Evolutionary conservation across 352 stramenopile genomes (phyloP).

Genomic region (Globisporangium polare): DNA sequence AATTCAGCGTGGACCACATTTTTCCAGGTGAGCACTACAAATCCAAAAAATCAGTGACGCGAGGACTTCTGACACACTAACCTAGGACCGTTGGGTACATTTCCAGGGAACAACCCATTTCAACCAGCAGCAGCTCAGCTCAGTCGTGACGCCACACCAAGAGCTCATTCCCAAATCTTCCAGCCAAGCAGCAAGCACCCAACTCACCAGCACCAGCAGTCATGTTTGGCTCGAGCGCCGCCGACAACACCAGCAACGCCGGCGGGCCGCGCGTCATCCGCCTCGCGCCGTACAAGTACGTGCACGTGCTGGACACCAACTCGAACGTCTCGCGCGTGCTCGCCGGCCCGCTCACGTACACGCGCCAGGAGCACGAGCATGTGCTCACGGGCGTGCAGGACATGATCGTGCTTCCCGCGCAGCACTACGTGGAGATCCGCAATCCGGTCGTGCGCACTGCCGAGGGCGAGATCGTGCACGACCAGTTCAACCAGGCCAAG

Average conservation of each 20-base stretch:
- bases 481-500: constrained; percentile 74
- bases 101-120: neutral
- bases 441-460: constrained; percentile 57
- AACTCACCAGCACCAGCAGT: neutral
- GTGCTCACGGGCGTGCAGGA: constrained; percentile 53
- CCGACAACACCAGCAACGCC: constrained; percentile 15
- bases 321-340: constrained; percentile 81
- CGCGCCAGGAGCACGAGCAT: constrained; percentile 75
- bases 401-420: constrained; percentile 75
- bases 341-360: constrained; percentile 73
- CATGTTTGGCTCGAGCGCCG: constrained; percentile 15
- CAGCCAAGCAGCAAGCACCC: neutral
- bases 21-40: no score
- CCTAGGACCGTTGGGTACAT: constrained; percentile 8
- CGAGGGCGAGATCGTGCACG: constrained; percentile 47
- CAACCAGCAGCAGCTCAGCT: neutral
- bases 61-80: neutral
- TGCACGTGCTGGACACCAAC: constrained; percentile 84
- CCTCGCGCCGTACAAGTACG: constrained; percentile 77
- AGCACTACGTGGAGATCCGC: constrained; percentile 75
- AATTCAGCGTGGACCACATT: neutral
- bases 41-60: neutral
- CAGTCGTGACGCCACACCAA: neutral
- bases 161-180: constrained; percentile 14
- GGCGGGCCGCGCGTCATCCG: constrained; percentile 66